phyloP scores from a whole-genome alignment of 2,329 filamentous ascomycete species.

The Talaromyces sp. region DNA sequence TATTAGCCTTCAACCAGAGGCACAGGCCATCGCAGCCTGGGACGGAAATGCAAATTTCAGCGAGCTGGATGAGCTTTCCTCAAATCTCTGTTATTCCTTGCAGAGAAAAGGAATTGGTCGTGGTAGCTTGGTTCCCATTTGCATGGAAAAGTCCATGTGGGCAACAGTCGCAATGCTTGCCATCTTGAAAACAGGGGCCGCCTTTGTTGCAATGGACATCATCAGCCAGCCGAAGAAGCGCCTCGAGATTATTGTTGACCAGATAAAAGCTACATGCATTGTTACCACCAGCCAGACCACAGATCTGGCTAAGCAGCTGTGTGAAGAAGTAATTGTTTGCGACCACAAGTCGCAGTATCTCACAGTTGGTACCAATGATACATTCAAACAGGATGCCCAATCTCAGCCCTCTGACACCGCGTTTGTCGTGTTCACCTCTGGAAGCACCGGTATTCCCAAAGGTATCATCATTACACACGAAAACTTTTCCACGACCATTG shows the following conservation, averaged over 20 bases:
- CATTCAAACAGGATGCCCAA: too few relatives aligned
- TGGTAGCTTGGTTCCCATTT: not conserved
- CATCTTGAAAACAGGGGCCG: constrained; percentile 25
- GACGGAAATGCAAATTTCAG: not conserved
- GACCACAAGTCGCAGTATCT: not conserved
- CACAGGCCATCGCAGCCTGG: not conserved
- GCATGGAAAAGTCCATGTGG: constrained; percentile 4
- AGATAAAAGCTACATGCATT: not conserved
- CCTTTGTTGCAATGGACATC: constrained; percentile 31
- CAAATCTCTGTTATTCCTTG: not conserved
- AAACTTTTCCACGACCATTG: constrained; percentile 40
- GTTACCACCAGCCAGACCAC: not conserved
- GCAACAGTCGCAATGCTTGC: constrained; percentile 20
- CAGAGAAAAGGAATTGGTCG: not conserved
- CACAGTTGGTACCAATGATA: too few relatives aligned
- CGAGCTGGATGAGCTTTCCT: not conserved
- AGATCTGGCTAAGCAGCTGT: not conserved
- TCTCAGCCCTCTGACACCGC: not conserved
- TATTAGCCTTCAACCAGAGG: not conserved
- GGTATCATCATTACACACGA: constrained; percentile 2
- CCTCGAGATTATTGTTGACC: not conserved
- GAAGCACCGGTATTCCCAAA: constrained; percentile 7
- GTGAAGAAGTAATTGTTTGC: not conserved
- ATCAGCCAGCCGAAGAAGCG: not conserved
- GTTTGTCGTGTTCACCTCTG: constrained; percentile 8